Base-by-base conservation (phyloP, 129 eudicot genomes). In the Deinandra increscens region DNA sequence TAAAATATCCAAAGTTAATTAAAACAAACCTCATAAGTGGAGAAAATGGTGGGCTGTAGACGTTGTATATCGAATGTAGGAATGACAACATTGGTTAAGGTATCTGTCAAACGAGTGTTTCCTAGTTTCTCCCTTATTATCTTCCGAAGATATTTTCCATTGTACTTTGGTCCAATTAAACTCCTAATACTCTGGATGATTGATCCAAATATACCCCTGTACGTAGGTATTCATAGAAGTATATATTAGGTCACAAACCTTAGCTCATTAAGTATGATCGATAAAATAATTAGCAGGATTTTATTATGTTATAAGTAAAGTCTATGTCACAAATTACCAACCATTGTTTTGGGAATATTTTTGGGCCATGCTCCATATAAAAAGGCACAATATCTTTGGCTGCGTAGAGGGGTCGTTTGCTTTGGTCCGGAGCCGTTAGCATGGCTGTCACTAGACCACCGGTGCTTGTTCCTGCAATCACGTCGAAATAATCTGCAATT, bases 401-500 rank as follows among this genome's bases (percentile, higher is more conserved):
- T 11, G 78, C 84, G 49, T 13, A 84, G 34, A 87, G 81, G 14
- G 95, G 95, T 9, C 84, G 83, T 8, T 77, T 80, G 33, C 70
- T 80, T 63, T 80, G 43, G 46, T 82, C 66, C 0, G 95, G 95
- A 19, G 81, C 83, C 17, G 95, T 75, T 53, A 87, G 6, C 95
- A 87, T 84, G 60, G 89, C 83, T 5, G 89, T 77, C 11, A 87
- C 75, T 14, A 86, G 81, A 9, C 91, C 88, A 19, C 89, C 87
- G 0, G 89, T 81, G 71, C 89, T 87, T 9, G 93, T 87, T 68
- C 93, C 93, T 4, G 87, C 79, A 53, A 87, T 72, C 6, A 87
- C 73, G 53, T 87, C 94, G 22, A 87, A 87, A 72, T 87, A 87
- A 65, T 87, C 89, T 29, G 89, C 95, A 17, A 87, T 70, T 67